Conservation (phyloP, 108 stramenopile species). For the Cyclotella baltica region DNA sequence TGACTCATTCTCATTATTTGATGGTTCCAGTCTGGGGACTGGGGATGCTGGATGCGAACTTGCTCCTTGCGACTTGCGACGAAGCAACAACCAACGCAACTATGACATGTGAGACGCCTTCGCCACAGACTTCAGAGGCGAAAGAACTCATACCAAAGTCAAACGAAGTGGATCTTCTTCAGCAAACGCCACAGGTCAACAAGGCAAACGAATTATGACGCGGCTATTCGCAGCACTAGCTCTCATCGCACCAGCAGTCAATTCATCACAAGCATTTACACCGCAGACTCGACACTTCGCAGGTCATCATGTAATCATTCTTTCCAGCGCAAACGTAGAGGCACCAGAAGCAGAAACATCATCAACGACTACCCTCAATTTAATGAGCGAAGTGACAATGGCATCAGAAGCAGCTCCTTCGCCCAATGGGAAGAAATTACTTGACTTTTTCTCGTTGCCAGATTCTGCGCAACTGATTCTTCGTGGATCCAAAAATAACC, state of each 20-base stretch:
- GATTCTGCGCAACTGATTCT: constrained; percentile 34
- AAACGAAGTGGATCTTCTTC: no score
- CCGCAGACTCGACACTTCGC: background rate
- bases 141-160: no score
- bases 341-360: constrained; percentile 2
- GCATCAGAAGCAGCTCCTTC: constrained; percentile 16
- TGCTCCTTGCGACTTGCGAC: no score
- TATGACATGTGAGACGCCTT: no score
- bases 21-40: no score
- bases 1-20: no score
- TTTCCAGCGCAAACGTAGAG: background rate
- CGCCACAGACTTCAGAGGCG: no score
- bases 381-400: constrained; percentile 18
- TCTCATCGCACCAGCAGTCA: background rate
- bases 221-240: background rate
- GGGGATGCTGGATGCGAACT: no score
- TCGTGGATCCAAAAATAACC: constrained; percentile 47
- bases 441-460: constrained; percentile 47
- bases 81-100: no score
- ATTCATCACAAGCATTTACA: background rate
- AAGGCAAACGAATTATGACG: no score
- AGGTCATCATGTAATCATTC: no score
- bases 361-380: constrained; percentile 22
- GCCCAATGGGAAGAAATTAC: constrained; percentile 9
- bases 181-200: no score